Conservation (phyloP, 768 basidiomycete genomes). For the Russula dissimulans region DNA sequence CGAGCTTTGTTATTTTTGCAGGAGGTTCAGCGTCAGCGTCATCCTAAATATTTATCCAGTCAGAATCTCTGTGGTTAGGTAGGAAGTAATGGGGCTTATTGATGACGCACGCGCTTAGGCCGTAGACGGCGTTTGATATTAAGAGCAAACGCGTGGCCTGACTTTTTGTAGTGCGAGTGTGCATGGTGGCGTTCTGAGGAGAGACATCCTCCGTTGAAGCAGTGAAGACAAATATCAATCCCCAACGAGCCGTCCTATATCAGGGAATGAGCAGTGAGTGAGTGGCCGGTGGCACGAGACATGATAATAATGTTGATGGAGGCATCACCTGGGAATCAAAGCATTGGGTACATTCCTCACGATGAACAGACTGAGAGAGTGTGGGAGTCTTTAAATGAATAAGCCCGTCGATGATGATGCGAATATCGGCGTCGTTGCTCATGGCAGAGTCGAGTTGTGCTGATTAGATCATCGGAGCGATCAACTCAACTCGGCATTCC, state of each 20-base stretch:
- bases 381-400: slow-evolving; percentile 44
- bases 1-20: slow-evolving; percentile 80
- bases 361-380: slow-evolving; percentile 64
- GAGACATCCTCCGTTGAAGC: slow-evolving; percentile 92
- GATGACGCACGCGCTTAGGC: slow-evolving; percentile 50
- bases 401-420: slow-evolving; percentile 32
- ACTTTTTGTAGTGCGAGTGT: slow-evolving; percentile 57
- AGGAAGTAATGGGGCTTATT: not conserved
- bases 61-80: not conserved
- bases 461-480: slow-evolving; percentile 9
- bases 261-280: not conserved
- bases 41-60: not conserved
- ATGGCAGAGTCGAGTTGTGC: not conserved
- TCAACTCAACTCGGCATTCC: not conserved
- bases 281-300: not conserved
- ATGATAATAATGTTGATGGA: not conserved
- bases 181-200: slow-evolving; percentile 59
- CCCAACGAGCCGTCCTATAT: slow-evolving; percentile 62
- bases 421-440: slow-evolving; percentile 12
- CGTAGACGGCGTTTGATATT: slow-evolving; percentile 73
- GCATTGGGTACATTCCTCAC: slow-evolving; percentile 96
- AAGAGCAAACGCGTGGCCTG: slow-evolving; percentile 65
- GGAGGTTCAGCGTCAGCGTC: slow-evolving; percentile 75
- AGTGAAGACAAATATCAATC: slow-evolving; percentile 80
- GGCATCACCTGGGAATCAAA: slow-evolving; percentile 78